Percentiles rank a stretch among this genome's conserved stretches.
Conservation (phyloP, 495 filamentous ascomycete species). For the Evernia prunastri region DNA sequence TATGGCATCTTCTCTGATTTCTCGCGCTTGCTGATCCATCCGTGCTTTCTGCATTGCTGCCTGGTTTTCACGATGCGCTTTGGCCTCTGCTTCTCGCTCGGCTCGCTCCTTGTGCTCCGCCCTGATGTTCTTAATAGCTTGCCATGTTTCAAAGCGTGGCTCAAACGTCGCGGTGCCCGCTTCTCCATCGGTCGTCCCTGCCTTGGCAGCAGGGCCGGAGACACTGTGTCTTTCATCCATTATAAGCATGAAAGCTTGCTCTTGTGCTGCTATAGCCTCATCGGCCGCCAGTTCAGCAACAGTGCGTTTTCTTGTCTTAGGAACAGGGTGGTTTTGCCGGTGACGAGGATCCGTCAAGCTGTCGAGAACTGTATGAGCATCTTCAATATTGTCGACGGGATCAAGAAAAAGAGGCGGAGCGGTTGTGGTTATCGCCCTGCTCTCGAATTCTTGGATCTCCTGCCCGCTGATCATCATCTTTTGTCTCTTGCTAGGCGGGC, state of each 20-base stretch:
- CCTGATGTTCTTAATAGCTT: slow-evolving; percentile 79
- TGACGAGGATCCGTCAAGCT: slow-evolving; percentile 69
- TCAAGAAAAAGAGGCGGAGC: slow-evolving; percentile 69
- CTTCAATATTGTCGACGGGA: slow-evolving; percentile 59
- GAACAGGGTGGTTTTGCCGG: slow-evolving; percentile 64
- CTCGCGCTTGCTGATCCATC: slow-evolving; percentile 23
- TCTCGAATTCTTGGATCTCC: slow-evolving; percentile 67
- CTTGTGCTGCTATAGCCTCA: slow-evolving; percentile 79
- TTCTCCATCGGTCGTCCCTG: slow-evolving; percentile 67
- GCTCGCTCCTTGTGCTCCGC: slow-evolving; percentile 64
- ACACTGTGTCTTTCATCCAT: slow-evolving; percentile 78
- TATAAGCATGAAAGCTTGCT: slow-evolving; percentile 86
- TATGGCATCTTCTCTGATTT: slow-evolving; percentile 30
- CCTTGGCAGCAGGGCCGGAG: slow-evolving; percentile 52
- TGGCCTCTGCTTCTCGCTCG: slow-evolving; percentile 56
- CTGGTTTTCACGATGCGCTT: slow-evolving; percentile 48
- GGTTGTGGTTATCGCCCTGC: slow-evolving; percentile 62
- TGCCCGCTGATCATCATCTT: slow-evolving; percentile 71
- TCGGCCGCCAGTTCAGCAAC: slow-evolving; percentile 91
- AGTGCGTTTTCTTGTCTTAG: slow-evolving; percentile 87
- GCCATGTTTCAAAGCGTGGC: slow-evolving; percentile 84
- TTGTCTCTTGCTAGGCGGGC: slow-evolving; percentile 57
- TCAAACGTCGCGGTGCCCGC: slow-evolving; percentile 65
- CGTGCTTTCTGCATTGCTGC: slow-evolving; percentile 35
- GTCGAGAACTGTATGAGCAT: slow-evolving; percentile 61